Conservation (phyloP, 495 filamentous ascomycete species). For the Neurospora sp. region DNA sequence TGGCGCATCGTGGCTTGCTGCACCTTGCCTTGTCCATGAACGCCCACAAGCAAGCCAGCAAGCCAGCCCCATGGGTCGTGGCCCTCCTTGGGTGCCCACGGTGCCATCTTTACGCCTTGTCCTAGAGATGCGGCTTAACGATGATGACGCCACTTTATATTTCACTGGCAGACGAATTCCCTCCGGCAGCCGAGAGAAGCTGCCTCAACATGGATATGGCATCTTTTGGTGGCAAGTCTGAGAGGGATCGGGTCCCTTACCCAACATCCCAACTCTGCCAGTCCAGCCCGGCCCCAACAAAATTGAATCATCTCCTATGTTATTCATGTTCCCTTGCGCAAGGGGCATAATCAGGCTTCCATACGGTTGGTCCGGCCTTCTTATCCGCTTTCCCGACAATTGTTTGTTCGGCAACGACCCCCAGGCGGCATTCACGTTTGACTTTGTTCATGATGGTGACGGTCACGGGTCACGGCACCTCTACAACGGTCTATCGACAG, state of each 20-base stretch:
- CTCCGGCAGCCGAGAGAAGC: neutral
- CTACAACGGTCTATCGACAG: neutral
- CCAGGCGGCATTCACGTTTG: neutral
- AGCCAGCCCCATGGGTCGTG: neutral
- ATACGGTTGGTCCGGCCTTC: neutral
- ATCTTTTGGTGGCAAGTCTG: neutral
- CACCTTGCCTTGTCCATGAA: neutral
- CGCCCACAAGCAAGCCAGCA: neutral
- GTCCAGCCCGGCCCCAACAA: neutral
- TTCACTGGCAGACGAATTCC: neutral
- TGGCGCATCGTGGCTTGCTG: slow-evolving; percentile 1
- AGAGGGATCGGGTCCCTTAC: neutral
- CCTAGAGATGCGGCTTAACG: neutral
- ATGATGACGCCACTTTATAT: neutral
- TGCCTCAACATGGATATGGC: neutral
- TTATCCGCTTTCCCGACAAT: neutral
- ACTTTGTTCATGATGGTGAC: neutral
- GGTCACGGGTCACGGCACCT: neutral
- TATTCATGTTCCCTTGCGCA: neutral
- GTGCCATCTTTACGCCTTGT: neutral
- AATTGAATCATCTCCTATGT: neutral
- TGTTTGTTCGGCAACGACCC: neutral
- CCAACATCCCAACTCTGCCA: neutral
- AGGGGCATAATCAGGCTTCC: neutral
- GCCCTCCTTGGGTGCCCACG: neutral